Conservation (phyloP, 306 rosid species). For the Cicer bijugum region DNA sequence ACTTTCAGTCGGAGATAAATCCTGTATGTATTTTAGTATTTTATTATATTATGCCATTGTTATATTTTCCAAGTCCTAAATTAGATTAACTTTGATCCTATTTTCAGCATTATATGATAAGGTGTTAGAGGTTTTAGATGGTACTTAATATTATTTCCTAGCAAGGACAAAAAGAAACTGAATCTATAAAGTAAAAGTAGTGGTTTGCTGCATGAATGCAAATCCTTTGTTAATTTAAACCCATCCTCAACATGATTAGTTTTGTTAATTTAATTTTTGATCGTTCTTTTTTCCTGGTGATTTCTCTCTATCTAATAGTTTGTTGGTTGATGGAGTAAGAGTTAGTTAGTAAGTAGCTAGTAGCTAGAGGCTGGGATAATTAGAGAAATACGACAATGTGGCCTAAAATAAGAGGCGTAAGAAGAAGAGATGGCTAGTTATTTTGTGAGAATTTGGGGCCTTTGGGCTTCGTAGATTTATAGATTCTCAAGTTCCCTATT, state of each 20-base stretch:
- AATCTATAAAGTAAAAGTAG: conserved; percentile 9
- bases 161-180: neutral
- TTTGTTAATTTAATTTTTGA: neutral
- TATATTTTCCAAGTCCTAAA: neutral
- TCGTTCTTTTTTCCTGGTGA: neutral
- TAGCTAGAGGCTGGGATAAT: neutral
- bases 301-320: neutral
- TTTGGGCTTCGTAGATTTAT: neutral
- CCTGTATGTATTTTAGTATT: conserved; percentile 57
- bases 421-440: neutral
- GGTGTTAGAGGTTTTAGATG: neutral
- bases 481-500: neutral
- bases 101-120: conserved; percentile 17
- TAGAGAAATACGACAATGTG: conserved; percentile 2
- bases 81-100: neutral
- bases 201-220: conserved; percentile 6
- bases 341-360: neutral
- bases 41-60: neutral
- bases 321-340: neutral
- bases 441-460: neutral
- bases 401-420: neutral
- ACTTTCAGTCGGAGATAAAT: conserved; percentile 64
- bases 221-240: neutral
- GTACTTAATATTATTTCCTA: neutral
- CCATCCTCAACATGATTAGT: neutral